Percentiles rank a stretch among this genome's conserved stretches.
These are phyloP conservation scores for Lentinula novae-zelandiae DNA, from an alignment of 1,284 basidiomycete genomes.

Conservation along the genomic window DNA sequence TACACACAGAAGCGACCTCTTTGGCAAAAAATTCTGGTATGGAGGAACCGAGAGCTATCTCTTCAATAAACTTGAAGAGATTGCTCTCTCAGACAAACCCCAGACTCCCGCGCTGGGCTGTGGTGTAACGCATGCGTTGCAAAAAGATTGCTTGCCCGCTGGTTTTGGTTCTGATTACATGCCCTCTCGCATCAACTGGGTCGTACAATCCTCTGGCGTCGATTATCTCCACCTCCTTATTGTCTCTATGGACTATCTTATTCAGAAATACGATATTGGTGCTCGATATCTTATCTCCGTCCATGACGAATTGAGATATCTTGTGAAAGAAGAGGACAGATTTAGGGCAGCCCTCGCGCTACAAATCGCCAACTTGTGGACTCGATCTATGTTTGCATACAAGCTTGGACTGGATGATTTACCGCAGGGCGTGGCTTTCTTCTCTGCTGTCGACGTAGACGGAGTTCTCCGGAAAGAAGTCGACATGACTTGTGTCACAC, in stretches of 20 bases:
- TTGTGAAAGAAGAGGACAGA: slow-evolving; percentile 85
- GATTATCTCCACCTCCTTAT: slow-evolving; percentile 98
- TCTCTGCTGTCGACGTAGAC: slow-evolving; percentile 96
- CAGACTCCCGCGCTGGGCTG: slow-evolving; percentile 93
- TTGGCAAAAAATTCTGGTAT: slow-evolving; percentile 89
- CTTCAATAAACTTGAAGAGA: slow-evolving; percentile 99
- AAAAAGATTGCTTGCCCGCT: slow-evolving; percentile 82
- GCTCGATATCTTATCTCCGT: slow-evolving; percentile 97
- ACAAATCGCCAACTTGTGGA: slow-evolving; percentile 97
- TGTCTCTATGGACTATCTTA: slow-evolving; percentile 91
- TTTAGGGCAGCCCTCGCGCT: slow-evolving; percentile 91
- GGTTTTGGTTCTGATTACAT: slow-evolving; percentile 85
- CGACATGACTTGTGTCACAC: slow-evolving; percentile 93
- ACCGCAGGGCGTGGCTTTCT: slow-evolving; percentile 93
- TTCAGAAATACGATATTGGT: slow-evolving; percentile 77
- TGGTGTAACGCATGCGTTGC: slow-evolving; percentile 89
- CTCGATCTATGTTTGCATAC: slow-evolving; percentile 87
- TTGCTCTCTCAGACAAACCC: slow-evolving; percentile 85
- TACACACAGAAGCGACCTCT: slow-evolving; percentile 65
- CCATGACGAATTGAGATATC: slow-evolving; percentile 95
- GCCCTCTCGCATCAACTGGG: slow-evolving; percentile 98
- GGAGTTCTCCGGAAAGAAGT: slow-evolving; percentile 92
- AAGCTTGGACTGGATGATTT: slow-evolving; percentile 94
- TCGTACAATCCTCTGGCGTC: slow-evolving; percentile 97
- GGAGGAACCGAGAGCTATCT: slow-evolving; percentile 96